Percentiles rank a stretch among this genome's conserved stretches.
Conservation (phyloP, 805 yeast genomes). For the Kodamaea kaohsiungensis region DNA sequence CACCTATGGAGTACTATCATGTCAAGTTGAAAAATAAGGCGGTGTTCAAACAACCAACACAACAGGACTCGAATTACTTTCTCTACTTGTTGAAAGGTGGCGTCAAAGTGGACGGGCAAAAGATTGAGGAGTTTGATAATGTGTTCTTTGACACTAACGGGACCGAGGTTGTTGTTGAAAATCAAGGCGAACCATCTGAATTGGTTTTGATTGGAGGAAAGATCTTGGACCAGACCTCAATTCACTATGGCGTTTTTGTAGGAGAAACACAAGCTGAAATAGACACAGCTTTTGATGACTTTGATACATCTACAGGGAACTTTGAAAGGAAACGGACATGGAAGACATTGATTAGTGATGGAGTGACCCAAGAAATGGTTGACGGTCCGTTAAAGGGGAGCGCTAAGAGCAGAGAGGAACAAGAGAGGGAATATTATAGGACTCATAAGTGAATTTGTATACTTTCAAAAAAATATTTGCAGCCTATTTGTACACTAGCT, state of each 20-base stretch:
- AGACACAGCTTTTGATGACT: background rate
- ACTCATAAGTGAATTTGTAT: background rate
- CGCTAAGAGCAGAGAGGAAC: slow-evolving; percentile 27
- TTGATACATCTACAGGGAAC: background rate
- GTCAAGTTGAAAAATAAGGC: slow-evolving; percentile 68
- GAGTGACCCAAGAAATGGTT: slow-evolving; percentile 44
- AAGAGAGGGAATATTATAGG: background rate
- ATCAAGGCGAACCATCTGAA: slow-evolving; percentile 40
- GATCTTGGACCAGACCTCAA: slow-evolving; percentile 68
- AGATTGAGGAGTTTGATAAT: slow-evolving; percentile 47
- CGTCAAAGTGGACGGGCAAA: slow-evolving; percentile 41
- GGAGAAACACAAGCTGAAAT: slow-evolving; percentile 36
- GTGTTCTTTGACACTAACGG: slow-evolving; percentile 74
- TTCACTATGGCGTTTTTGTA: slow-evolving; percentile 92
- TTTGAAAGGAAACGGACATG: slow-evolving; percentile 48
- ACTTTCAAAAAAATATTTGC: background rate
- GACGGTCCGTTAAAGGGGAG: slow-evolving; percentile 39
- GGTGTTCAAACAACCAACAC: slow-evolving; percentile 58
- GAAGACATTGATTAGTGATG: slow-evolving; percentile 49
- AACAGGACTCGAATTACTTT: slow-evolving; percentile 65
- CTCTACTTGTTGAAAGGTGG: slow-evolving; percentile 67
- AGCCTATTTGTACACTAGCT: background rate
- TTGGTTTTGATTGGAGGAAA: slow-evolving; percentile 79
- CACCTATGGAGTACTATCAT: slow-evolving; percentile 76
- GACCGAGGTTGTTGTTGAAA: slow-evolving; percentile 36